These are phyloP conservation scores for Coemansia interrupta DNA, from an alignment of 192 early-diverging fungal species.

Conservation along the genomic window DNA sequence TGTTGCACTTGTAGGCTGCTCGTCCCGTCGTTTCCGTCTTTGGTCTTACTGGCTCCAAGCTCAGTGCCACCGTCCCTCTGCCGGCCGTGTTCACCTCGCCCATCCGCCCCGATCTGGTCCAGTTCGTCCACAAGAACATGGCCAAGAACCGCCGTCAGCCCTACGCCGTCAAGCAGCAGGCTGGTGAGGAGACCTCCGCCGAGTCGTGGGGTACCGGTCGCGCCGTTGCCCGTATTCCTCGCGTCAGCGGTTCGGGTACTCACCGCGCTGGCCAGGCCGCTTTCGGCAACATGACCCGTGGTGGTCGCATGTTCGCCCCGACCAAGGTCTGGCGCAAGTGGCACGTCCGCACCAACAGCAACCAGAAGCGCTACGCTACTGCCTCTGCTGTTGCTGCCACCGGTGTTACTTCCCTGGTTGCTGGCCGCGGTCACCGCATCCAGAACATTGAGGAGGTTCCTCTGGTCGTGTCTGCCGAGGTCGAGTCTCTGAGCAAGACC, in stretches of 20 bases:
- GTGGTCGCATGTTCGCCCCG: conserved; percentile 98
- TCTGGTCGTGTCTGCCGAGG: conserved; percentile 76
- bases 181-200: conserved; percentile 98
- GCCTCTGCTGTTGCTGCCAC: conserved; percentile 95
- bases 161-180: conserved; percentile 91
- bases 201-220: conserved; percentile 98
- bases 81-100: conserved; percentile 94
- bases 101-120: conserved; percentile 93
- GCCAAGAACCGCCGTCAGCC: conserved; percentile 98
- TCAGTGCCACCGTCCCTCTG: conserved; percentile 71
- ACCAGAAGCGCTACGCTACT: conserved; percentile 97
- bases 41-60: conserved; percentile 72
- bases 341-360: conserved; percentile 98
- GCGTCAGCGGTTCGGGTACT: conserved; percentile 93
- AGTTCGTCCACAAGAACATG: conserved; percentile 95
- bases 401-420: conserved; percentile 83
- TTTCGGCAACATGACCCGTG: conserved; percentile 99
- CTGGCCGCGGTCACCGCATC: conserved; percentile 96
- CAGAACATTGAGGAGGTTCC: conserved; percentile 90
- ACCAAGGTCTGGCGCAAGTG: conserved; percentile 99
- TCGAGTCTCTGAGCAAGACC: conserved; percentile 84
- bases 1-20: conserved; percentile 33
- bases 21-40: conserved; percentile 91
- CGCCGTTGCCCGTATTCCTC: conserved; percentile 98
- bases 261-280: conserved; percentile 96